Percentiles rank a stretch among this genome's conserved stretches.
phyloP scores from a whole-genome alignment of 257 asterid genomes.

The Solanum dulcamara region DNA sequence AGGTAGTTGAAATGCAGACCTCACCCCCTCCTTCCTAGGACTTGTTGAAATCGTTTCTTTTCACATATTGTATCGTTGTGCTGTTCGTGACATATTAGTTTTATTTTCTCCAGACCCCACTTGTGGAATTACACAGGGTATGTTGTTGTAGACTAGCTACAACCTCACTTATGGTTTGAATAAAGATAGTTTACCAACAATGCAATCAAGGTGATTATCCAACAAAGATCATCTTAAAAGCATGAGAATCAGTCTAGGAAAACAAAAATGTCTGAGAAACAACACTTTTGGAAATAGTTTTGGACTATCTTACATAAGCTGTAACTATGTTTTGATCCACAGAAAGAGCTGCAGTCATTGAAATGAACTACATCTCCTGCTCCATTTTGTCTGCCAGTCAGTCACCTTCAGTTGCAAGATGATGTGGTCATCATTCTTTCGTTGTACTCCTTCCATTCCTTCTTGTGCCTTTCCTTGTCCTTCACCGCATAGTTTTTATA shows the following conservation, averaged over 20 bases:
- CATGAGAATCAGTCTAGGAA: background rate
- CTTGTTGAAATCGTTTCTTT: background rate
- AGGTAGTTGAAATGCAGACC: constrained; percentile 59
- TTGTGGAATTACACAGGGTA: background rate
- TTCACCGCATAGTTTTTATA: constrained; percentile 42
- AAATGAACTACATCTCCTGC: background rate
- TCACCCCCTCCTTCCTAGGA: constrained; percentile 18
- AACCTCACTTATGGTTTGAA: background rate
- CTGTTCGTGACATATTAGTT: background rate
- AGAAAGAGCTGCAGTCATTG: background rate
- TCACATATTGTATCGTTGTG: background rate
- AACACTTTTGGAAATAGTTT: background rate
- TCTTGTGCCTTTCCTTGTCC: constrained; percentile 69
- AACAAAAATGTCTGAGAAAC: background rate
- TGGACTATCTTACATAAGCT: background rate
- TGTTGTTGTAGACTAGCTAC: background rate
- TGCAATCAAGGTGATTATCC: background rate
- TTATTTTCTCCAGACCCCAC: background rate
- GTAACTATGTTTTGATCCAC: background rate
- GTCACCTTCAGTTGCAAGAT: background rate
- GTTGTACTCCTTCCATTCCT: constrained; percentile 53
- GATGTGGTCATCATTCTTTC: constrained; percentile 17
- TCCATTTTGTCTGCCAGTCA: background rate
- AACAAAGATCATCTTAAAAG: background rate
- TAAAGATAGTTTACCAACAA: background rate